A percentile compares a stretch with the other conserved stretches of the same genome.
phyloP scores from a whole-genome alignment of 495 filamentous ascomycete genomes.

The Parachaetomium inaequale region DNA sequence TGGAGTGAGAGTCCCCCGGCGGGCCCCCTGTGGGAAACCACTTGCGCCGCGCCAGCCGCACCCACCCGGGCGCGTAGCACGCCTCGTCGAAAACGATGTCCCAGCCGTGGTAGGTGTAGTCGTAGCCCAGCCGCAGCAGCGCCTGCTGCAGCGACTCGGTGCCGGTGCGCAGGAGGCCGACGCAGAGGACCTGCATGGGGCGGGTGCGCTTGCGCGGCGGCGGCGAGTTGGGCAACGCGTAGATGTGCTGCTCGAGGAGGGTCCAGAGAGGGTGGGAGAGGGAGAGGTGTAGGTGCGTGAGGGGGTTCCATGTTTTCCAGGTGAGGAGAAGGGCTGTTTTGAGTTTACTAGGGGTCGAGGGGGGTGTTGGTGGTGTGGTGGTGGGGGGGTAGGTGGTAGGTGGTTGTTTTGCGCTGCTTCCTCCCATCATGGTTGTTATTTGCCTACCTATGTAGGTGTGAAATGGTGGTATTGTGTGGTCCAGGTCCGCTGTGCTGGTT shows the following conservation, averaged over 20 bases:
- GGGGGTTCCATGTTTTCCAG: not conserved
- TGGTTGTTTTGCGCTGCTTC: too few species aligned
- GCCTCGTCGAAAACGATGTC: conserved; percentile 60
- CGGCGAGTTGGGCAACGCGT: conserved; percentile 3
- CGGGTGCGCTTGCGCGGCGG: conserved; percentile 43
- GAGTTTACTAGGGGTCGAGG: too few species aligned
- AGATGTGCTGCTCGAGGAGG: conserved; percentile 27
- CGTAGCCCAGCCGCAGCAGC: conserved; percentile 58
- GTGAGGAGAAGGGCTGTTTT: too few species aligned
- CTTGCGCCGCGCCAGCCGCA: conserved; percentile 25
- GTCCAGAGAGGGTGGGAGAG: conserved; percentile 25
- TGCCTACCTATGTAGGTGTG: too few species aligned
- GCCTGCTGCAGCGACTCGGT: conserved; percentile 62
- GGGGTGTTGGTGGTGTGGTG: not conserved
- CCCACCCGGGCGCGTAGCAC: conserved; percentile 54
- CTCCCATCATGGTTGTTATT: too few species aligned
- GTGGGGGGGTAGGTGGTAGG: too few species aligned
- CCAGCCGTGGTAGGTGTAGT: conserved; percentile 64
- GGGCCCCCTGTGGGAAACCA: conserved; percentile 1
- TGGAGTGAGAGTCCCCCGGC: too few species aligned
- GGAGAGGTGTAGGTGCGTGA: conserved; percentile 2
- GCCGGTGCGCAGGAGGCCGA: conserved; percentile 59
- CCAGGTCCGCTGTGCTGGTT: not conserved
- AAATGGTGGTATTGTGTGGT: too few species aligned
- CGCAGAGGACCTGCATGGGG: conserved; percentile 63